Conservation (phyloP, 73 alveolate species). For the Tetrahymena thermophila region DNA sequence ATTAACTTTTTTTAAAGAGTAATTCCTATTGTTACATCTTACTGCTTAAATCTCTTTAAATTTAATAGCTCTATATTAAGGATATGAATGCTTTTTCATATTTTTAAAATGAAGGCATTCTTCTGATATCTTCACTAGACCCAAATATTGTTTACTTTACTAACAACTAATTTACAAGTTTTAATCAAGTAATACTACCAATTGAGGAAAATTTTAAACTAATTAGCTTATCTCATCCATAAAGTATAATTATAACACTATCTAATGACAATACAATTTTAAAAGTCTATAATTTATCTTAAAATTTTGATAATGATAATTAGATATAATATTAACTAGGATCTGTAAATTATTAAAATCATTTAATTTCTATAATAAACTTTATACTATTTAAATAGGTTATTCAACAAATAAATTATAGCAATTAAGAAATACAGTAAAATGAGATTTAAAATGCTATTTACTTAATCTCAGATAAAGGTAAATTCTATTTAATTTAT, state of each 20-base stretch:
- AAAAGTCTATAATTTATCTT: background rate
- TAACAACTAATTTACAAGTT: background rate
- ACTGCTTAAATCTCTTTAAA: background rate
- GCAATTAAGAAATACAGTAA: too few relatives aligned
- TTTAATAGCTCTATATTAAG: too few relatives aligned
- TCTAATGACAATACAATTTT: background rate
- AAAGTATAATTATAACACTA: background rate
- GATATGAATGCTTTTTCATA: background rate
- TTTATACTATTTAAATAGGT: background rate
- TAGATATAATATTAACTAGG: background rate
- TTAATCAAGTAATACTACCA: background rate
- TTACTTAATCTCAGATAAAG: background rate
- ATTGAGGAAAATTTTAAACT: background rate
- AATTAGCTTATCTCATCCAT: background rate
- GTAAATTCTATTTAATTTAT: too few relatives aligned
- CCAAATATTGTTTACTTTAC: background rate
- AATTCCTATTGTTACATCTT: background rate
- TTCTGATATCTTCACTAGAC: background rate
- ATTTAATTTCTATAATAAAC: too few relatives aligned
- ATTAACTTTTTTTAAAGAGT: too few relatives aligned
- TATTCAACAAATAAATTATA: too few relatives aligned
- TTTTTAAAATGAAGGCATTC: background rate
- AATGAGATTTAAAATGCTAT: background rate
- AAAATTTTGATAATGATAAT: background rate
- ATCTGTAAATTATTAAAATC: background rate